Conservation (phyloP, 2,329 filamentous ascomycete genomes). For the Diaporthe caulivora region DNA sequence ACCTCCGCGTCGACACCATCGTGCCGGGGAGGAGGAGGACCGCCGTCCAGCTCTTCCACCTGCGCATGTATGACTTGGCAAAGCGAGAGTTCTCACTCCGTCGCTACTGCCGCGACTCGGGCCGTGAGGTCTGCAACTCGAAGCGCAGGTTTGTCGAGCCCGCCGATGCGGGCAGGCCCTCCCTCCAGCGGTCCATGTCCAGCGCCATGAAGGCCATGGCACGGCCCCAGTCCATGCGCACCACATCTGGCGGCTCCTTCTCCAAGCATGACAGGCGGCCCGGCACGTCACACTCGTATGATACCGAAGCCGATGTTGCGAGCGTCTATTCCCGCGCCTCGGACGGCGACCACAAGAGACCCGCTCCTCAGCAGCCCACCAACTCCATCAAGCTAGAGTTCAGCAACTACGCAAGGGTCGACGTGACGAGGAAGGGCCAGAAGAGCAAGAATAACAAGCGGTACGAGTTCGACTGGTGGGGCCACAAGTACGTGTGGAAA, state of each 20-base stretch:
- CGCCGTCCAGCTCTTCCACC: slow-evolving; percentile 85
- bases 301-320: slow-evolving; percentile 49
- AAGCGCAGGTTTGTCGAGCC: slow-evolving; percentile 76
- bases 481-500: slow-evolving; percentile 86
- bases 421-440: slow-evolving; percentile 77
- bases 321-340: slow-evolving; percentile 47
- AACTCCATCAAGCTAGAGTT: slow-evolving; percentile 93
- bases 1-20: slow-evolving; percentile 87
- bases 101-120: slow-evolving; percentile 92
- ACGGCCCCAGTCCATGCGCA: slow-evolving; percentile 52
- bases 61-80: slow-evolving; percentile 92
- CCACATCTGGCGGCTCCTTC: slow-evolving; percentile 50
- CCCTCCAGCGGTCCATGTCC: slow-evolving; percentile 61
- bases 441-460: slow-evolving; percentile 73
- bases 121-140: slow-evolving; percentile 91
- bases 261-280: slow-evolving; percentile 47
- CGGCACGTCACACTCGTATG: slow-evolving; percentile 51
- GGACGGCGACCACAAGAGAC: slow-evolving; percentile 39
- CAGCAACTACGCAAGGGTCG: slow-evolving; percentile 95
- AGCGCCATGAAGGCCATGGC: slow-evolving; percentile 59
- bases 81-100: slow-evolving; percentile 90
- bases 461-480: slow-evolving; percentile 97
- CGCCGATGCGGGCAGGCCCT: slow-evolving; percentile 56
- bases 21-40: slow-evolving; percentile 75
- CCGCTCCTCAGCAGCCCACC: slow-evolving; percentile 64